Base-by-base conservation (phyloP, 345 rosid genomes). In the Excoecaria cochinchinensis region DNA sequence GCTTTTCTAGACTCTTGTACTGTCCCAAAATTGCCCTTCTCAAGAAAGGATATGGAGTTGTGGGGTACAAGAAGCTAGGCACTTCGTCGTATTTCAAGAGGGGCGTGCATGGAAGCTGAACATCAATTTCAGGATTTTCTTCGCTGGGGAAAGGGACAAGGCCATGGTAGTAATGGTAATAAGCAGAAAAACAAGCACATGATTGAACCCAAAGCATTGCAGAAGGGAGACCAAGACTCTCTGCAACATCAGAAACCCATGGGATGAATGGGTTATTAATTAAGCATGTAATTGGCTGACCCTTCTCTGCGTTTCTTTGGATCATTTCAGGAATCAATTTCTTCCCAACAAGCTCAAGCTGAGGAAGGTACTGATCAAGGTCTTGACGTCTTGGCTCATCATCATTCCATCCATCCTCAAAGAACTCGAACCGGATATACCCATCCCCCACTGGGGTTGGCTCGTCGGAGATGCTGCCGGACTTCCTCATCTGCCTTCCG, bases 201-300 rank as follows among this genome's bases (percentile, higher is more conserved):
- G 99, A 92, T 48, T 95, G 97, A 19, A 95, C 97, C 99, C 97
- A 95, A 5, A 95, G 94, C 83, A 92, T 81, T 0, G 97, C 99
- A 11, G 90, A 91, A 19, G 98, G 97, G 72, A 94, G 76, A 56
- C 90, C 88, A 4, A 94, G 87, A 58, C 81, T 78, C 57, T 81
- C 90, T 0, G 95, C 98, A 0, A 94, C 90, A 62, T 92, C 97
- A 1, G 93, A 85, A 1, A 85, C 97, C 98, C 97, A 94, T 4
- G 97, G 89, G 21, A 90, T 87, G 77, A 94, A 94, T n/a, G 97
- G 97, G 84, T 92, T 94, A 81, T 86, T 91, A 74, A 94, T 89
- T 6, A 92, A 73, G 84, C 98, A 92, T 17, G 94, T 82, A 62
- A 94, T 86, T 0, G 97, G 96, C 46, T 89, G 90, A 52, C 86